Evolutionary conservation across 768 basidiomycete genomes (phyloP).

Genomic region (Amanita pallidorosea): DNA sequence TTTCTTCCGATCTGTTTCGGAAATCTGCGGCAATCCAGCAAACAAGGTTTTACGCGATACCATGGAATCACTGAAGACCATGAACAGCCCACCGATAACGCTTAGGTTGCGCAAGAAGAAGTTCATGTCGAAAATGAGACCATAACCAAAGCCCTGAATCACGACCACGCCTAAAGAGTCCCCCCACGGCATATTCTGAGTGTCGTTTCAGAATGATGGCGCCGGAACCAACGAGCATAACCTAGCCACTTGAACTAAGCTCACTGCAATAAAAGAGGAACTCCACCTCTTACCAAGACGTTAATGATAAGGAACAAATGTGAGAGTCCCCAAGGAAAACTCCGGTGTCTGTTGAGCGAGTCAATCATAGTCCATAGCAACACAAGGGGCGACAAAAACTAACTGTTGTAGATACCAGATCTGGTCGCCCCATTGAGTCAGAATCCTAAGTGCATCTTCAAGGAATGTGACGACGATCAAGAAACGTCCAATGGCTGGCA

Average conservation of each 20-base stretch:
- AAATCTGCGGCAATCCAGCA: constrained; percentile 81
- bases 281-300: constrained; percentile 58
- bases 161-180: constrained; percentile 86
- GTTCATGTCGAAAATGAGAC: constrained; percentile 98
- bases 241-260: constrained; percentile 33
- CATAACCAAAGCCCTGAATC: constrained; percentile 96
- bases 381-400: constrained; percentile 18
- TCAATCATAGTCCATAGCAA: constrained; percentile 6
- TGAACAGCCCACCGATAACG: constrained; percentile 96
- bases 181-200: constrained; percentile 83
- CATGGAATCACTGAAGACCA: constrained; percentile 98
- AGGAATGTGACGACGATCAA: constrained; percentile 96
- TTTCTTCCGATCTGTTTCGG: constrained; percentile 96
- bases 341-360: constrained; percentile 59
- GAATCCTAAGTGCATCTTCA: constrained; percentile 90
- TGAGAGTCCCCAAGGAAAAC: constrained; percentile 92
- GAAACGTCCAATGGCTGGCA: constrained; percentile 93
- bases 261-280: background rate
- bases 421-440: constrained; percentile 95
- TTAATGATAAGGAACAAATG: constrained; percentile 90
- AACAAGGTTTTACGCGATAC: constrained; percentile 79
- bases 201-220: constrained; percentile 81
- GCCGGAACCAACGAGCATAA: constrained; percentile 78
- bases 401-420: constrained; percentile 97
- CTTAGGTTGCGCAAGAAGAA: constrained; percentile 99